phyloP scores from a whole-genome alignment of 148 eudicot species.

The Rhododendron molle region DNA sequence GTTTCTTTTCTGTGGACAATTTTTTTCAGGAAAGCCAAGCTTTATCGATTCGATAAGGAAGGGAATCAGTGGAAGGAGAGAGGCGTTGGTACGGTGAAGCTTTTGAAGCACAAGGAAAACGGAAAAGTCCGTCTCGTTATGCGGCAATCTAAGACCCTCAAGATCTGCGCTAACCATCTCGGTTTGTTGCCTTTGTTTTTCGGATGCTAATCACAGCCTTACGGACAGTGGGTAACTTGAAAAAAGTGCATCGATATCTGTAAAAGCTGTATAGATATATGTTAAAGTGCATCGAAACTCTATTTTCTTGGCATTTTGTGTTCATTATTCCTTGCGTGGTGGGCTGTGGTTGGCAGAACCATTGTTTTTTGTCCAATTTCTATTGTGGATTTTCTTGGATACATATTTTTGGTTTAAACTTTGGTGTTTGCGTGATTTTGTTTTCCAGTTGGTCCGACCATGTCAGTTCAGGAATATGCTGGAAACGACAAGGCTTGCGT shows the following conservation, averaged over 20 bases:
- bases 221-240: no score
- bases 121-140: conserved; percentile 86
- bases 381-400: background rate
- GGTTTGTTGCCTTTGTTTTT: conserved; percentile 24
- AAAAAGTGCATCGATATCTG: background rate
- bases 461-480: conserved; percentile 77
- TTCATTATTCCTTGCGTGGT: background rate
- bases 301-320: background rate
- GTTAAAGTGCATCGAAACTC: background rate
- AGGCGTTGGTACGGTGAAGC: conserved; percentile 78
- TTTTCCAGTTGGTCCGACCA: conserved; percentile 45
- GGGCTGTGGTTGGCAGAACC: background rate
- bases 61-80: conserved; percentile 98
- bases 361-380: no score
- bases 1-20: background rate
- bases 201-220: background rate
- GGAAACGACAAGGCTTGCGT: conserved; percentile 86
- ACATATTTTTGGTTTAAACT: background rate
- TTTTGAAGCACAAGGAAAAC: conserved; percentile 74
- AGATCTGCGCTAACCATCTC: conserved; percentile 95
- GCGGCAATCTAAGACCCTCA: conserved; percentile 91
- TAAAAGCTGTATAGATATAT: background rate
- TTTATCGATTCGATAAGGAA: conserved; percentile 86
- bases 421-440: background rate
- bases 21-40: conserved; percentile 56